Evolutionary conservation across 2,329 filamentous ascomycete species (phyloP), one percentile per base, ranked within the genome.

Genomic region (Stachybotrys chlorohalonatus): DNA sequence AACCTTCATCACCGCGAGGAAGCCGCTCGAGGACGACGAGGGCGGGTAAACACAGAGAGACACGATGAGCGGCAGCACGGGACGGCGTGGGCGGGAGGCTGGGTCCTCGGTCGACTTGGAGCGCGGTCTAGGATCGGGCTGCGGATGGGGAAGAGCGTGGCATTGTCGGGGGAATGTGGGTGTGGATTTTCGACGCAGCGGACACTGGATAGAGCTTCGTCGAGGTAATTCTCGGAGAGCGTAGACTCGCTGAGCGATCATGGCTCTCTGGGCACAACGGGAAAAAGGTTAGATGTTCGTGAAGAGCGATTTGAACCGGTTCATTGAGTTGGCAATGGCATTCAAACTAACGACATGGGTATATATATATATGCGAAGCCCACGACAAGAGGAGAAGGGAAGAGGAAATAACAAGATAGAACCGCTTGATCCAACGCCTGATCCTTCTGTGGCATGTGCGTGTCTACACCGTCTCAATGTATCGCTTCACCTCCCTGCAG

Each of bases 401-500:
- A 24, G 24, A 24, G 24, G 24, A 24, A 24, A 24, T 24, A 24
- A 24, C 24, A 24, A 24, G 24, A 24, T 24, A 42, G 13, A 42
- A 42, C 36, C 36, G 36, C 46, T 24, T n/a, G 46, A 16, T 47
- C 46, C 31, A 51, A 39, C 30, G 30, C 31, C 49, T 7, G 31
- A 7, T 13, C 31, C 49, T 36, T 31, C 48, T 32, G 48, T 42
- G 36, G 13, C 36, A 42, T 50, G 48, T 50, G 9, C n/a, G 16
- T 45, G 36, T 31, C 55, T 61, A 67, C 55, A 89, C 84, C n/a
- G 85, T 89, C 70, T 90, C 87, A 58, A 90, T 89, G 64, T 91
- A 91, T 56, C 88, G 79, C 71, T 82, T 83, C 68, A 90, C 78
- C 70, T 92, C 88, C 87, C 86, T 88, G 59, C 47, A 46, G 8